A percentile compares a stretch with the other conserved stretches of the same genome.
These are phyloP conservation scores for Huntiella abstrusa DNA, from an alignment of 2,329 filamentous ascomycete species.

Conservation along the genomic window DNA sequence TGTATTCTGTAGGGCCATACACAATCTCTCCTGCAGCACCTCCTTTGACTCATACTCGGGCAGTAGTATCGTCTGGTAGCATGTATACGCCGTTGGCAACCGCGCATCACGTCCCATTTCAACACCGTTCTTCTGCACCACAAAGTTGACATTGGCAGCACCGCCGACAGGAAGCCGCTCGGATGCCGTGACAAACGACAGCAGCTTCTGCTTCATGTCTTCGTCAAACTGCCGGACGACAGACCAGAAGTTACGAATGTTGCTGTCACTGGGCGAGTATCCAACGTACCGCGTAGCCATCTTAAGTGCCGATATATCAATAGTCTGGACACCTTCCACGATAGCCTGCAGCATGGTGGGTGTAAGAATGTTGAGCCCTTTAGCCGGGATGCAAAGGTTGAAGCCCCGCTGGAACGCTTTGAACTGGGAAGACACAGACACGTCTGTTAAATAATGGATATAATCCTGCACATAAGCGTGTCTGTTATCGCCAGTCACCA, in stretches of 20 bases:
- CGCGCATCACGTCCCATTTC: conserved; percentile 33
- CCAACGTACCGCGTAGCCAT: conserved; percentile 61
- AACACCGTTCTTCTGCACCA: conserved; percentile 58
- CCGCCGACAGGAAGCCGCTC: conserved; percentile 81
- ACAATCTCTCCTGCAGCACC: conserved; percentile 53
- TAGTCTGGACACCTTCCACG: conserved; percentile 66
- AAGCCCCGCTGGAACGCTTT: conserved; percentile 71
- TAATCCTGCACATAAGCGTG: conserved; percentile 68
- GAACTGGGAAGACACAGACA: conserved; percentile 60
- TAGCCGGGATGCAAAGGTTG: conserved; percentile 49
- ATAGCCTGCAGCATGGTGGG: conserved; percentile 54
- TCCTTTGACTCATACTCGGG: conserved; percentile 62
- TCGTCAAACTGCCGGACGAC: conserved; percentile 51
- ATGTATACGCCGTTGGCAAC: conserved; percentile 78
- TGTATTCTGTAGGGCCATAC: conserved; percentile 73
- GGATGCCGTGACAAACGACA: conserved; percentile 90
- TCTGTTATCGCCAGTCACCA: conserved; percentile 70
- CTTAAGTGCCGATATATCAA: conserved; percentile 58
- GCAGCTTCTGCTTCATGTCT: conserved; percentile 51
- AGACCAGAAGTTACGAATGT: conserved; percentile 68
- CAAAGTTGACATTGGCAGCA: conserved; percentile 62
- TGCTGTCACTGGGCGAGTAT: conserved; percentile 49
- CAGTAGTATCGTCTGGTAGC: conserved; percentile 72
- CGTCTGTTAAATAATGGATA: conserved; percentile 61
- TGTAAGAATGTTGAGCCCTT: conserved; percentile 53